Conservation (phyloP, 2,329 filamentous ascomycete species). For the Alternaria sp. region DNA sequence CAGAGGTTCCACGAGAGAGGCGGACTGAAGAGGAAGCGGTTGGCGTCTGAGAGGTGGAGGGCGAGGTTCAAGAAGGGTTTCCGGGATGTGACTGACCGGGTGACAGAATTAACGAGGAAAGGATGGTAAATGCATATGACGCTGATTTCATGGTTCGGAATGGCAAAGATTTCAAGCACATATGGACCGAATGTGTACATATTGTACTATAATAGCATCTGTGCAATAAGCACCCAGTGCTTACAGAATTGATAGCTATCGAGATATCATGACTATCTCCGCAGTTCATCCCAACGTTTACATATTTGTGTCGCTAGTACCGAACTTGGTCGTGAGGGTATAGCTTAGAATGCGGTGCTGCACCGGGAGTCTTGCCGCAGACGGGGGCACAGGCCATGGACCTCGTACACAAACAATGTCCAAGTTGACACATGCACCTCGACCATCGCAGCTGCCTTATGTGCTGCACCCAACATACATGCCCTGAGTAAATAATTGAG, state of each 20-base stretch:
- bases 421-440: conserved; percentile 19
- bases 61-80: conserved; percentile 74
- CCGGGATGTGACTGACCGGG: conserved; percentile 68
- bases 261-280: not conserved
- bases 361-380: conserved; percentile 13
- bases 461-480: conserved; percentile 1
- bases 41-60: conserved; percentile 74
- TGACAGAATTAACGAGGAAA: conserved; percentile 75
- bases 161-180: not conserved
- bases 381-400: conserved; percentile 17
- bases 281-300: not conserved
- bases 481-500: not conserved
- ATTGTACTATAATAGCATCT: conserved; percentile 10
- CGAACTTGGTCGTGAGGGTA: not conserved
- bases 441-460: conserved; percentile 10
- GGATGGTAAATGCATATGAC: conserved; percentile 69
- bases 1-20: conserved; percentile 79
- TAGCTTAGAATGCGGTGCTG: conserved; percentile 13
- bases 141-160: not conserved
- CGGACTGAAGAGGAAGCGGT: conserved; percentile 79
- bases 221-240: conserved; percentile 7
- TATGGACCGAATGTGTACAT: conserved; percentile 10
- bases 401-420: conserved; percentile 16
- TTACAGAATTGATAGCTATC: not conserved
- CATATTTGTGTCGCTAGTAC: not conserved